Evolutionary conservation across 305 asterid genomes (phyloP), one percentile per base, ranked within the genome.

Genomic region (Euphrasia arctica): DNA sequence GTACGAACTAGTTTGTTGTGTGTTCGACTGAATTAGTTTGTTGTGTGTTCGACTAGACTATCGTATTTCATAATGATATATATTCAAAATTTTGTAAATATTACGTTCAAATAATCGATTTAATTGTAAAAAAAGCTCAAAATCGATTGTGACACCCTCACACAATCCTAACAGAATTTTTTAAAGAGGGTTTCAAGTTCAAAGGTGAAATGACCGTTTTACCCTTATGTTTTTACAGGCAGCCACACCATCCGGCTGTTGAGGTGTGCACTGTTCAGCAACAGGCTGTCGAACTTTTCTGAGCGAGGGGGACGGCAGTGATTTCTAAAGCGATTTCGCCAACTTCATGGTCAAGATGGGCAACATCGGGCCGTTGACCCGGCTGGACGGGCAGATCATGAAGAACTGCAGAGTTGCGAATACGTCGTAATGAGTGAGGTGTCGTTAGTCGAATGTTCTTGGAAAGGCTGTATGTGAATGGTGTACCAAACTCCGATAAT

Each of bases 281-380:
- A 49, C 76, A 68, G 97, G 58, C 45, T 90, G 48, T 78, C 79
- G 34, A 85, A 90, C 59, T 90, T 87, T 72, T 74, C 89, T 91
- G 0, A 60, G 57, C 14, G 66, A 39, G 34, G 54, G 87, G 47
- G 90, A 83, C 73, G 95, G 90, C 18, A 90, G 76, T 71, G 79
- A 67, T 65, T 90, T 90, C 90, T 79, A 82, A 7, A 41, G 48
- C 61, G 91, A 83, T 65, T 87, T 90, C n/a, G 79, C 54, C 9
- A 80, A 48, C 52, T 80, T 90, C 39, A 87, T 89, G 85, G 70
- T 87, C 58, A 89, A 80, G 75, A 89, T 87, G 95, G 94, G 86
- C 15, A 85, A 74, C 58, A 78, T 85, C 42, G 70, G 83, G 31
- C 79, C 88, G 12, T 36, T 85, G 12, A 84, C 83, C 0, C 92